Conservation (phyloP, 495 filamentous ascomycete species). For the Clavariopsis aquatica region DNA sequence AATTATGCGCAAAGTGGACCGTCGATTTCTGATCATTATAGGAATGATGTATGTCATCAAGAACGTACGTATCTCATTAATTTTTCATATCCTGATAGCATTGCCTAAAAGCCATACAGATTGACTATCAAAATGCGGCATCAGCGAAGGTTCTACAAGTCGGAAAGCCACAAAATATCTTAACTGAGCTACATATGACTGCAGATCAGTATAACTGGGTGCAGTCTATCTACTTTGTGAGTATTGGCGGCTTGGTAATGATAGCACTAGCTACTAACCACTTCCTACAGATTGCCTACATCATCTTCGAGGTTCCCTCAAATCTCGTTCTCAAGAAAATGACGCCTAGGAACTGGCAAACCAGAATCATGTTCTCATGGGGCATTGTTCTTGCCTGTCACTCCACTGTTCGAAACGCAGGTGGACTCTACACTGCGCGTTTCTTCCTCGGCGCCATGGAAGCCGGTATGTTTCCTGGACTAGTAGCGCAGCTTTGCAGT, state of each 20-base stretch:
- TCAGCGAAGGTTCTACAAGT: conserved; percentile 47
- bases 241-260: neutral
- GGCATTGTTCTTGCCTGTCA: conserved; percentile 45
- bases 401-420: conserved; percentile 44
- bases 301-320: conserved; percentile 41
- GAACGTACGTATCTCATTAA: conserved; percentile 35
- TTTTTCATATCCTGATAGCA: neutral
- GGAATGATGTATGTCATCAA: conserved; percentile 46
- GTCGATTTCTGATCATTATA: conserved; percentile 42
- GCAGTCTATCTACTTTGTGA: conserved; percentile 37
- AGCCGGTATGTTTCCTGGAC: conserved; percentile 47
- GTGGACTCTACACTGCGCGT: conserved; percentile 40
- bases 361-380: conserved; percentile 47
- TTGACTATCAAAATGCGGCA: conserved; percentile 41
- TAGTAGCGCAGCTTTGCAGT: conserved; percentile 44
- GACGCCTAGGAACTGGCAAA: conserved; percentile 45
- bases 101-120: neutral
- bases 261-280: neutral
- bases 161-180: conserved; percentile 35
- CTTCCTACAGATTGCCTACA: conserved; percentile 39
- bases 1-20: conserved; percentile 43
- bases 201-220: conserved; percentile 47
- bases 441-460: conserved; percentile 48
- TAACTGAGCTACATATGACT: conserved; percentile 42
- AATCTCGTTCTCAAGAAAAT: conserved; percentile 40